phyloP scores from a whole-genome alignment of 768 basidiomycete genomes.

The Amanita molliuscula region DNA sequence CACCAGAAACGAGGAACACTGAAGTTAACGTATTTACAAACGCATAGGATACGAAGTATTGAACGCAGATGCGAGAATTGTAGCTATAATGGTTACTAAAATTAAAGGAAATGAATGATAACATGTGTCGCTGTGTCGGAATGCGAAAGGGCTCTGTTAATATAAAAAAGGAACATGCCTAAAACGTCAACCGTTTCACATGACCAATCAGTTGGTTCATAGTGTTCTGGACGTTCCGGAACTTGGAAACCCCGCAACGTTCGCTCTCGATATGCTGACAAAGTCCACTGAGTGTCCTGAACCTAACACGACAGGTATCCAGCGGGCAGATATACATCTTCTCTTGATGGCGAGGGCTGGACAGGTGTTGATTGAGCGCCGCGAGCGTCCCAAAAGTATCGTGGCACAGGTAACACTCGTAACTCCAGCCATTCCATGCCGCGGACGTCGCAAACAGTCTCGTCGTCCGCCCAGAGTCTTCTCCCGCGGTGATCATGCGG shows the following conservation, averaged over 20 bases:
- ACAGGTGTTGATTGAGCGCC: conserved; percentile 51
- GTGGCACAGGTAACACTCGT: conserved; percentile 34
- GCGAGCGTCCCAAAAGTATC: conserved; percentile 17
- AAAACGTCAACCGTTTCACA: conserved; percentile 13
- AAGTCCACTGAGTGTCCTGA: conserved; percentile 45
- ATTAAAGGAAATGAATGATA: too few relatives aligned
- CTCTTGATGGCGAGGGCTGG: conserved; percentile 48
- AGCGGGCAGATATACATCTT: conserved; percentile 47
- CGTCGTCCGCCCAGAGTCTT: conserved; percentile 8
- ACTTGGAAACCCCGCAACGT: conserved; percentile 32
- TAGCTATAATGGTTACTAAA: too few relatives aligned
- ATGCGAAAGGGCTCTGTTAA: too few relatives aligned
- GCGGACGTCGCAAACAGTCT: conserved; percentile 17
- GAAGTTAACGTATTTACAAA: too few relatives aligned
- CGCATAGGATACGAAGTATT: too few relatives aligned
- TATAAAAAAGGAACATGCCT: background rate
- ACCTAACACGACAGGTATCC: conserved; percentile 28
- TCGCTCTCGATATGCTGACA: conserved; percentile 61
- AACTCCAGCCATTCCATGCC: conserved; percentile 37
- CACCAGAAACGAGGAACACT: too few relatives aligned
- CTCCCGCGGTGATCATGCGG: conserved; percentile 36
- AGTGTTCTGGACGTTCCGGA: conserved; percentile 27
- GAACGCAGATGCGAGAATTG: too few relatives aligned
- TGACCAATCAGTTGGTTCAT: conserved; percentile 24
- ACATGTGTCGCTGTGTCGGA: too few relatives aligned